These are phyloP conservation scores for Euphorbia peplus DNA, from an alignment of 345 rosid species.

Conservation along the genomic window DNA sequence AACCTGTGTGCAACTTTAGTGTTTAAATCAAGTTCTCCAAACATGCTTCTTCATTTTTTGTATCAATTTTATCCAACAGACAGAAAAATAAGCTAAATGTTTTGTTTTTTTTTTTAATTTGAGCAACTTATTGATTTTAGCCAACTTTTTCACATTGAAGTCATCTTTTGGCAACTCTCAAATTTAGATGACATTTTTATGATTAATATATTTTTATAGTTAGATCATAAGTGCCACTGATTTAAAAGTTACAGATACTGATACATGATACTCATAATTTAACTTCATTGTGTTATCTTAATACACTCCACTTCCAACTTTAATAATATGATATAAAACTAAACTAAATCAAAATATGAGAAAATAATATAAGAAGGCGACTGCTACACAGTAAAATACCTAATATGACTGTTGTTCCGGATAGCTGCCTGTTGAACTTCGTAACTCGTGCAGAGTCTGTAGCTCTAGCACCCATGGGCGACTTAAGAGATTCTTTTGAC, in stretches of 20 bases:
- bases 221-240: not conserved
- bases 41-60: no score
- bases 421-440: slow-evolving; percentile 80
- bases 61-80: no score
- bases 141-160: not conserved
- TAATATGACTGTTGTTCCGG: slow-evolving; percentile 67
- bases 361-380: not conserved
- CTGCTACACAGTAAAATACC: slow-evolving; percentile 38
- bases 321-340: no score
- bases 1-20: not conserved
- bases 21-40: no score
- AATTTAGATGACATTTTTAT: not conserved
- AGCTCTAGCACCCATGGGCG: slow-evolving; percentile 67
- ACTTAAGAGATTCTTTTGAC: slow-evolving; percentile 50
- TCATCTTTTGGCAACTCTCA: not conserved
- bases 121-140: not conserved
- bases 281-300: not conserved
- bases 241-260: not conserved
- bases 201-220: not conserved
- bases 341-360: not conserved
- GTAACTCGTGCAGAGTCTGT: slow-evolving; percentile 81
- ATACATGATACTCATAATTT: not conserved
- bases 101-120: no score
- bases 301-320: not conserved
- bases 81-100: no score